Conservation (phyloP, 352 stramenopile species). For the Phytophthora ohioensis region DNA sequence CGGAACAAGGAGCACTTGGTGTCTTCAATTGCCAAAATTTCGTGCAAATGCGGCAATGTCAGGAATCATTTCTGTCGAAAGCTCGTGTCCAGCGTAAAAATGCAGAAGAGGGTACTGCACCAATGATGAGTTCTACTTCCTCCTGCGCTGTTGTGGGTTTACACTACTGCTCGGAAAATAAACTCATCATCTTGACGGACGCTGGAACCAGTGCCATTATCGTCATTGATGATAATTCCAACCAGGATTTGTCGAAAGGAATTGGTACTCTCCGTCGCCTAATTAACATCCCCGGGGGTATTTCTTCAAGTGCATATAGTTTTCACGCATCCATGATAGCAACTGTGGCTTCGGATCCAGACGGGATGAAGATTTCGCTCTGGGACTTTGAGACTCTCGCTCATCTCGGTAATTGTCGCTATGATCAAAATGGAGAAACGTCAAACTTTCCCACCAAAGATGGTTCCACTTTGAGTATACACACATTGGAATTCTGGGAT, state of each 20-base stretch:
- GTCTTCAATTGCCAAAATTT: slow-evolving; percentile 84
- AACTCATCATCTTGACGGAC: slow-evolving; percentile 67
- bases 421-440: slow-evolving; percentile 18
- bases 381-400: slow-evolving; percentile 86
- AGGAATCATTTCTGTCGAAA: slow-evolving; percentile 53
- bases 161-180: slow-evolving; percentile 83
- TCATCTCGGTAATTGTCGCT: slow-evolving; percentile 50
- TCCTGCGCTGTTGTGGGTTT: slow-evolving; percentile 63
- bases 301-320: slow-evolving; percentile 68
- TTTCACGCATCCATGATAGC: slow-evolving; percentile 76
- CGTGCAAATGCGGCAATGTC: slow-evolving; percentile 72
- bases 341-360: slow-evolving; percentile 48
- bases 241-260: slow-evolving; percentile 55
- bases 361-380: slow-evolving; percentile 51
- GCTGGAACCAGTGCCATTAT: slow-evolving; percentile 56
- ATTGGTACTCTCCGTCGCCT: slow-evolving; percentile 64
- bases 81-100: not conserved
- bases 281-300: slow-evolving; percentile 61
- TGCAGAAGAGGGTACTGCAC: slow-evolving; percentile 4
- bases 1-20: slow-evolving; percentile 62
- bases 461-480: slow-evolving; percentile 31
- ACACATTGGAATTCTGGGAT: slow-evolving; percentile 72
- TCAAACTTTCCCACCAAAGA: slow-evolving; percentile 13
- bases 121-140: slow-evolving; percentile 21
- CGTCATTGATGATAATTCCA: slow-evolving; percentile 75